Base-by-base conservation (phyloP, 2,329 filamentous ascomycete species). In the Ambrosiella cleistominuta region DNA sequence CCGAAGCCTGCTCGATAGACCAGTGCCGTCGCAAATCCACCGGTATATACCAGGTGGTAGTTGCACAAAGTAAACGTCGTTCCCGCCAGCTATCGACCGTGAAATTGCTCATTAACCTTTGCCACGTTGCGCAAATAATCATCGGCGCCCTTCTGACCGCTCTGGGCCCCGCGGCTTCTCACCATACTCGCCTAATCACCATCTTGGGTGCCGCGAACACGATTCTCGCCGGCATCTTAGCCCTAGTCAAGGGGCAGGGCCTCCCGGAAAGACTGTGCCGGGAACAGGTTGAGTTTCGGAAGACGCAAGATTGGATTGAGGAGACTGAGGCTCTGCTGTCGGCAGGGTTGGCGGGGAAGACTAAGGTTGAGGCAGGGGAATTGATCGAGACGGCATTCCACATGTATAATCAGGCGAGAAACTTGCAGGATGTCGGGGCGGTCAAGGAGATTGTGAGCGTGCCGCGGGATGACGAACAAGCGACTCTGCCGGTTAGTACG, bases 171-270 rank as follows among this genome's bases (percentile, higher is more conserved):
- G 64, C 65, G 0, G 70, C 74, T 13, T 70, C 75, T 1, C 69
- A 74, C 13, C 74, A 82, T 62, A 66, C 77, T 15, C 70, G 73
- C 17, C 53, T 65, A 12, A 78, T 85, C 65, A 80, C 78, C 8
- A 66, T 78, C 0, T 69, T 85, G 0, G 81, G 82, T 2, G 80
- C 80, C 1, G 66, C 79, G 9, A 85, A 85, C 64, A 83, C 80
- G 2, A 67, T 81, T 2, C 72, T 83, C 5, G 82, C 82, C 0
- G 81, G 82, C 13, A 68, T 82, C 0, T 67, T 85, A 17, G 80
- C 80, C 0, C 72, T 78, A 7, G 65, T 78, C 52, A 77, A 76
- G 64, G 73, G 75, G 3, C 74, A 75, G 47, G 76, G 75, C 0
- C 63, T 78, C 56, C 75, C 75, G 0, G 71, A 75, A 62, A 65